phyloP scores from a whole-genome alignment of 768 basidiomycete species.

The Tephrocybe rancida region DNA sequence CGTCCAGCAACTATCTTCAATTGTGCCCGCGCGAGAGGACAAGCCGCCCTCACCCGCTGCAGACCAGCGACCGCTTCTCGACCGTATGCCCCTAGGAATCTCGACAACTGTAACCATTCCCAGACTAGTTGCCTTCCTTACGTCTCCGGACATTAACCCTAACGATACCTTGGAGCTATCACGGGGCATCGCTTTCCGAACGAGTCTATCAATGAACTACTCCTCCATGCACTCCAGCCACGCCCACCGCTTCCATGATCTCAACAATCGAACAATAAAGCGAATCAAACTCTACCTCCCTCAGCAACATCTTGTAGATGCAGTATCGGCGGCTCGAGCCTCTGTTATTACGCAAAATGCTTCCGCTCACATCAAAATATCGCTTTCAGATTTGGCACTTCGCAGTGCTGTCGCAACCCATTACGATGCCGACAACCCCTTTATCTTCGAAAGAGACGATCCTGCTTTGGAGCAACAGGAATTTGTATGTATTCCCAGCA shows the following conservation, averaged over 20 bases:
- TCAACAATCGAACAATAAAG: slow-evolving; percentile 38
- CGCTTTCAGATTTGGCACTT: slow-evolving; percentile 50
- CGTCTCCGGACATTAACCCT: slow-evolving; percentile 82
- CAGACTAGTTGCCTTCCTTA: slow-evolving; percentile 66
- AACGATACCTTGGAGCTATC: slow-evolving; percentile 63
- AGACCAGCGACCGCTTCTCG: slow-evolving; percentile 29
- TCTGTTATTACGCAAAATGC: slow-evolving; percentile 32
- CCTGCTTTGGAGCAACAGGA: slow-evolving; percentile 41
- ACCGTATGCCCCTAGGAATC: slow-evolving; percentile 56
- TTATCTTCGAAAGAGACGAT: slow-evolving; percentile 56
- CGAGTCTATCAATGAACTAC: slow-evolving; percentile 55
- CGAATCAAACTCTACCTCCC: slow-evolving; percentile 60
- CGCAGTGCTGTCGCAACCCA: slow-evolving; percentile 66
- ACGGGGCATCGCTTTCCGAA: slow-evolving; percentile 67
- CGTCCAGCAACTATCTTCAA: slow-evolving; percentile 51
- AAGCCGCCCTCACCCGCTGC: slow-evolving; percentile 3
- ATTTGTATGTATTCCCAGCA: slow-evolving; percentile 43
- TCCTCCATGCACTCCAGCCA: slow-evolving; percentile 49
- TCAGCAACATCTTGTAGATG: slow-evolving; percentile 49
- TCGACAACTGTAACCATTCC: slow-evolving; percentile 58
- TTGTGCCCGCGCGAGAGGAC: slow-evolving; percentile 28
- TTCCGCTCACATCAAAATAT: slow-evolving; percentile 44
- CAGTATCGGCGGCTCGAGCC: slow-evolving; percentile 41
- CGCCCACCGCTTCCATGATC: slow-evolving; percentile 35
- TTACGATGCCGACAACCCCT: slow-evolving; percentile 69